phyloP scores from a whole-genome alignment of 306 rosid species.

The Dicorynia guianensis region DNA sequence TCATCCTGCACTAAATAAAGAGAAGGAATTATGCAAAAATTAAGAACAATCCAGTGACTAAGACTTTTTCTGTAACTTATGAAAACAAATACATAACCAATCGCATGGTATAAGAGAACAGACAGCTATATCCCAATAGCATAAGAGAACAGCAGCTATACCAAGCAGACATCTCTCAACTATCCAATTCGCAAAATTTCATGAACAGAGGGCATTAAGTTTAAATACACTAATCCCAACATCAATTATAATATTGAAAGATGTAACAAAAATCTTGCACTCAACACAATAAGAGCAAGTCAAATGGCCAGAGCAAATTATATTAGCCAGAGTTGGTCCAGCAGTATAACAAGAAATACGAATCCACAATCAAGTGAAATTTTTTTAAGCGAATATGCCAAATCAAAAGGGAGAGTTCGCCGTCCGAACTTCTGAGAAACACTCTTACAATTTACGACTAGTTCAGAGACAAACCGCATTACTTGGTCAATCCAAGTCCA shows the following conservation, averaged over 20 bases:
- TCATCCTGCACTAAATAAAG: constrained; percentile 66
- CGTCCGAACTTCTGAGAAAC: constrained; percentile 34
- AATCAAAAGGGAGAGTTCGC: constrained; percentile 9
- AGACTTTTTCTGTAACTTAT: constrained; percentile 2
- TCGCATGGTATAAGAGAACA: constrained; percentile 12
- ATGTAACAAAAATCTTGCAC: background rate
- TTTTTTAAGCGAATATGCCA: background rate
- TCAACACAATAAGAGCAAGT: background rate
- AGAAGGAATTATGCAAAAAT: constrained; percentile 29
- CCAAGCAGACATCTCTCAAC: background rate
- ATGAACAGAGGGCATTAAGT: background rate
- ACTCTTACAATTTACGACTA: constrained; percentile 23
- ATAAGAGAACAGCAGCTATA: constrained; percentile 3
- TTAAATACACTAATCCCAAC: background rate
- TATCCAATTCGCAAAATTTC: constrained; percentile 28
- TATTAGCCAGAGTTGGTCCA: constrained; percentile 7
- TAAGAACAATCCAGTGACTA: constrained; percentile 21
- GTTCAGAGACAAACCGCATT: constrained; percentile 35
- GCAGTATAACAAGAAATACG: background rate
- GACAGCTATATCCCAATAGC: constrained; percentile 11
- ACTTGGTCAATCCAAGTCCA: constrained; percentile 54
- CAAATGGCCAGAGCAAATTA: constrained; percentile 31
- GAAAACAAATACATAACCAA: constrained; percentile 13
- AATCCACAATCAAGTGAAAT: constrained; percentile 1
- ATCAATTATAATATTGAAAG: background rate